phyloP scores from a whole-genome alignment of 257 asterid species.

The Anisodus tanguticus region DNA sequence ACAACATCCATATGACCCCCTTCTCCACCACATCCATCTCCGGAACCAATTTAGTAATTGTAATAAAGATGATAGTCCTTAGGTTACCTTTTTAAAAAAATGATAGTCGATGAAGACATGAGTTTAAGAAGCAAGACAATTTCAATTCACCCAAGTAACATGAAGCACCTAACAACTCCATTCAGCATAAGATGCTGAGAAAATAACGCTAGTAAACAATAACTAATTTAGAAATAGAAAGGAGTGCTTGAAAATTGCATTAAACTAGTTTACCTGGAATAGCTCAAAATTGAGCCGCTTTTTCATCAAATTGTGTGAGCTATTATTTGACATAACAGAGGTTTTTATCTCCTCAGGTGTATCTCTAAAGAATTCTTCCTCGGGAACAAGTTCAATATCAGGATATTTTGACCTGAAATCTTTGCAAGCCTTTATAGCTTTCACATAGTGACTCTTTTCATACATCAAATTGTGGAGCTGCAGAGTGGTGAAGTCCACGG shows the following conservation, averaged over 20 bases:
- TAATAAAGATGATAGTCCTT: background rate
- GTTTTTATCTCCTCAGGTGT: conserved; percentile 81
- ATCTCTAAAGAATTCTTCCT: conserved; percentile 82
- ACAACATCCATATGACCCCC: background rate
- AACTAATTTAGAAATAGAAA: background rate
- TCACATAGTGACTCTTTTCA: conserved; percentile 92
- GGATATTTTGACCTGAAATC: conserved; percentile 92
- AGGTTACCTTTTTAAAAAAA: background rate
- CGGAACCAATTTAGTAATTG: background rate
- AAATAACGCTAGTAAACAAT: background rate
- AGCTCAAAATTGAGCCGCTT: conserved; percentile 92
- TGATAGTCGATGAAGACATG: background rate
- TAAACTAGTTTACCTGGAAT: conserved; percentile 62
- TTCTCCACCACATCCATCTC: background rate
- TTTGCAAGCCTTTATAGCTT: conserved; percentile 96
- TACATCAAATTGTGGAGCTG: conserved; percentile 97
- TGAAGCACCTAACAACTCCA: background rate
- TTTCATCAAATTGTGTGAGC: conserved; percentile 81
- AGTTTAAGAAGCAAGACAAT: conserved; percentile 12
- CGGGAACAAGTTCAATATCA: conserved; percentile 87
- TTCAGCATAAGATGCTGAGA: background rate
- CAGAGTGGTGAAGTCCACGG: conserved; percentile 86
- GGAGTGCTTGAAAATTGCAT: background rate
- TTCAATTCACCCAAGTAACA: conserved; percentile 19
- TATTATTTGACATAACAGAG: conserved; percentile 63